phyloP scores from a whole-genome alignment of 2,329 filamentous ascomycete genomes.

The Ophiostoma himal-ulmi region DNA sequence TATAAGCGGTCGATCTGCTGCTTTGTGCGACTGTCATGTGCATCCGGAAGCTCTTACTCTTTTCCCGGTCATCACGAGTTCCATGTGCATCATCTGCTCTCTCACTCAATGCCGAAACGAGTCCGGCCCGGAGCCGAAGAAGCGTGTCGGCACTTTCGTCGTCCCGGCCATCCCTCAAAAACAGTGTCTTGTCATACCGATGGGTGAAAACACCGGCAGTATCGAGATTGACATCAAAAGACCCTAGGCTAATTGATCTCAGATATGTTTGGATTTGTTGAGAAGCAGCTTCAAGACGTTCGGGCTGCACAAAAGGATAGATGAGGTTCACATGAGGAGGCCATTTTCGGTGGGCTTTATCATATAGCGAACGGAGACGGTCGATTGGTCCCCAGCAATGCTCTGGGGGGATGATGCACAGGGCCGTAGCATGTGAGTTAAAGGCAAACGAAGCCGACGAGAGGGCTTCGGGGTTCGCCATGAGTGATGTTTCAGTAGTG shows the following conservation, averaged over 20 bases:
- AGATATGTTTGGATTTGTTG: conserved; percentile 37
- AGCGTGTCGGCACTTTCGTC: conserved; percentile 27
- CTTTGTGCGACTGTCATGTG: conserved; percentile 58
- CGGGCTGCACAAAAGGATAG: conserved; percentile 56
- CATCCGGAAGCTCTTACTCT: conserved; percentile 32
- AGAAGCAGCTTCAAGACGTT: conserved; percentile 41
- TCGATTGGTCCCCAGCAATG: conserved; percentile 46
- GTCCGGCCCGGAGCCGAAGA: conserved; percentile 32
- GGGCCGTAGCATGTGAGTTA: conserved; percentile 51
- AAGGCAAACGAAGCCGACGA: conserved; percentile 15
- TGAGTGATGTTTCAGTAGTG: not conserved
- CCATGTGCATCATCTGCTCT: conserved; percentile 14
- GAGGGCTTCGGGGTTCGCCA: not conserved
- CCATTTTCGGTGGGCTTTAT: conserved; percentile 57
- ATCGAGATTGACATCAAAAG: conserved; percentile 34
- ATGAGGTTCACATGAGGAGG: conserved; percentile 61
- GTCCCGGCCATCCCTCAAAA: conserved; percentile 34
- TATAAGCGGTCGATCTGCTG: conserved; percentile 29
- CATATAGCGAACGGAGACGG: conserved; percentile 54
- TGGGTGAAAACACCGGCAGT: conserved; percentile 45
- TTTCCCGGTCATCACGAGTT: conserved; percentile 7
- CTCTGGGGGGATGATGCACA: conserved; percentile 53
- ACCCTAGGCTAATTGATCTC: not conserved
- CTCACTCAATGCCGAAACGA: conserved; percentile 35
- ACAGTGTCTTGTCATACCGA: conserved; percentile 46